Conservation (phyloP, 129 eudicot species). For the Logfia minima region DNA sequence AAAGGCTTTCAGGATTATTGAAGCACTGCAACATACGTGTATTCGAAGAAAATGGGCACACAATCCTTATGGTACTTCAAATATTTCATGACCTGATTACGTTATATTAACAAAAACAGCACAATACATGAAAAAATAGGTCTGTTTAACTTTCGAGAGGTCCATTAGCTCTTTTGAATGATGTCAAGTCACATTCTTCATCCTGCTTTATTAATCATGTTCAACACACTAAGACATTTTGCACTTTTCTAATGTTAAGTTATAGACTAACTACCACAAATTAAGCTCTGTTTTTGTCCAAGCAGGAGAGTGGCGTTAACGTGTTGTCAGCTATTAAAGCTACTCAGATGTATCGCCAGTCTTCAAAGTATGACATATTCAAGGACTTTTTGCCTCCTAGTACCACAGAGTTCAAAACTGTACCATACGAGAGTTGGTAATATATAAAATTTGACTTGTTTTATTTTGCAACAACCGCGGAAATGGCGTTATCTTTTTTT, state of each 20-base stretch:
- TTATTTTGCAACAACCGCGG: not conserved
- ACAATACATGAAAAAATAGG: not conserved
- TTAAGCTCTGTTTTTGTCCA: constrained; percentile 7
- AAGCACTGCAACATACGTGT: constrained; percentile 52
- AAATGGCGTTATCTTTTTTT: not conserved
- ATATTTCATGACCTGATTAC: not conserved
- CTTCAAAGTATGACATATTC: constrained; percentile 57
- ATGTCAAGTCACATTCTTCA: not conserved
- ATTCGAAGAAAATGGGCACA: constrained; percentile 72
- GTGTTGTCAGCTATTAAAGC: constrained; percentile 64
- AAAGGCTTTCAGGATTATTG: constrained; percentile 51
- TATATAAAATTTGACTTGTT: not conserved
- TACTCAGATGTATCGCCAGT: constrained; percentile 56
- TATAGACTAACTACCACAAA: not conserved
- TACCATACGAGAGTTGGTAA: constrained; percentile 43
- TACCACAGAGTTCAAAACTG: constrained; percentile 59
- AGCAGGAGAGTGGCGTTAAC: constrained; percentile 82
- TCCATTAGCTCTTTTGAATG: no score
- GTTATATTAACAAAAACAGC: not conserved
- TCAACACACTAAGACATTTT: not conserved
- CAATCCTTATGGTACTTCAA: constrained; percentile 64
- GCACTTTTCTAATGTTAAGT: no score
- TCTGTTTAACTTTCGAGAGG: no score
- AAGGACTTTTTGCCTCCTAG: constrained; percentile 78
- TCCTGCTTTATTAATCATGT: not conserved